Evolutionary conservation across 176 grass and related monocot species (phyloP).

Genomic region (Echinochloa phyllopogon): DNA sequence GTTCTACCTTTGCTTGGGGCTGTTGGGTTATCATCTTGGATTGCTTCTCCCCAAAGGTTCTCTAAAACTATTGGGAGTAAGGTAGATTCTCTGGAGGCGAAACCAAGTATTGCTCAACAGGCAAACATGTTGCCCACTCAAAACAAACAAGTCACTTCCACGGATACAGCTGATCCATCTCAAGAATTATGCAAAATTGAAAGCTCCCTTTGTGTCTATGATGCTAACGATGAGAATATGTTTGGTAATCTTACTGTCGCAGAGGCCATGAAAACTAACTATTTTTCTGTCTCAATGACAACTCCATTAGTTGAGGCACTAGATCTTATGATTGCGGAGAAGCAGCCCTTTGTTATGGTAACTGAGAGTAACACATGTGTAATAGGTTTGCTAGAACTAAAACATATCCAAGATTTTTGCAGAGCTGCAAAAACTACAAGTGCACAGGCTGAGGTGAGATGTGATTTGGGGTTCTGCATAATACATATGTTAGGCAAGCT

Average conservation of each 20-base stretch:
- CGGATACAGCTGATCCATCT: slow-evolving; percentile 40
- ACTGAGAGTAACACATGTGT: slow-evolving; percentile 45
- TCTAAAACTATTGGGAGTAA: slow-evolving; percentile 51
- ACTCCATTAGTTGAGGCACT: slow-evolving; percentile 62
- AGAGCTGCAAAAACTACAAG: slow-evolving; percentile 38
- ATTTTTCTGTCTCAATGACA: slow-evolving; percentile 56
- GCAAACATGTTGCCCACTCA: not conserved
- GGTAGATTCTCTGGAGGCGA: slow-evolving; percentile 23
- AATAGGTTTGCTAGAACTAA: slow-evolving; percentile 64
- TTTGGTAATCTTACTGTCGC: slow-evolving; percentile 64
- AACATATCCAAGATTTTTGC: slow-evolving; percentile 76
- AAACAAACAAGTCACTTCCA: slow-evolving; percentile 36
- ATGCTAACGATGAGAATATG: slow-evolving; percentile 41
- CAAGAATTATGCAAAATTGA: slow-evolving; percentile 72
- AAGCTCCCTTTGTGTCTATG: slow-evolving; percentile 80
- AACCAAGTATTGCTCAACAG: slow-evolving; percentile 40
- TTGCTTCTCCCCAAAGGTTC: slow-evolving; percentile 72
- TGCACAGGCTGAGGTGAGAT: slow-evolving; percentile 50
- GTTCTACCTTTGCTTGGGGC: slow-evolving; percentile 95
- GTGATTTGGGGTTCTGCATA: slow-evolving; percentile 36
- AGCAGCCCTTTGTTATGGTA: slow-evolving; percentile 71
- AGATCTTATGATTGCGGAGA: slow-evolving; percentile 73
- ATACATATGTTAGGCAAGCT: not conserved
- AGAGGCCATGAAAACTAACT: slow-evolving; percentile 82
- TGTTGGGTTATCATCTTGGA: slow-evolving; percentile 97